Percentiles rank a stretch among this genome's conserved stretches.
These are phyloP conservation scores for Microbotryum saponariae DNA, from an alignment of 1,284 basidiomycete genomes.

Conservation along the genomic window DNA sequence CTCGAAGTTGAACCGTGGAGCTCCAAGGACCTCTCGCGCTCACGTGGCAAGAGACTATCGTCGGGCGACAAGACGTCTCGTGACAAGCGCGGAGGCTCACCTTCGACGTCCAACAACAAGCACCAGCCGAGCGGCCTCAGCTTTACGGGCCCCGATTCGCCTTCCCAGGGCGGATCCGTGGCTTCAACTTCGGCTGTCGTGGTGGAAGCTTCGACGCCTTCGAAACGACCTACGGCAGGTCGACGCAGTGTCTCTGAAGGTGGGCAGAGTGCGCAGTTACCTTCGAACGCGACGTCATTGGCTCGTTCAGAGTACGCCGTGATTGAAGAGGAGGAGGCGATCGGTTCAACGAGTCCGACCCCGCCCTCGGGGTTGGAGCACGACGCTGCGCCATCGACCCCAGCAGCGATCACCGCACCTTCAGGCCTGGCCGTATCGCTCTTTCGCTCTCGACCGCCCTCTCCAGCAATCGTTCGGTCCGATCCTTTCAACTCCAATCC, in stretches of 20 bases:
- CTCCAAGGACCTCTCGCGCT: conserved; percentile 24
- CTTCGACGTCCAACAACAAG: too few species aligned
- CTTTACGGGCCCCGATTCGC: too few species aligned
- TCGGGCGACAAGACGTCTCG: conserved; percentile 3
- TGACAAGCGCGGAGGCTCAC: too few species aligned
- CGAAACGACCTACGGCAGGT: neutral
- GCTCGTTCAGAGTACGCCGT: conserved; percentile 16
- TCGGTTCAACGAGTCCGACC: conserved; percentile 1
- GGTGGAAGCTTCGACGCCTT: conserved; percentile 13
- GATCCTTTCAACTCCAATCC: conserved; percentile 13
- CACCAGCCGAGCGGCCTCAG: too few species aligned
- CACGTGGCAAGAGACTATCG: conserved; percentile 16
- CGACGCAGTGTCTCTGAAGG: conserved; percentile 19
- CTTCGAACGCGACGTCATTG: conserved; percentile 4
- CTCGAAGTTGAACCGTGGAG: conserved; percentile 33
- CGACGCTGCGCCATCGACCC: neutral
- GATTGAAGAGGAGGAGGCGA: conserved; percentile 18
- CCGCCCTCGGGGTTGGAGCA: conserved; percentile 4
- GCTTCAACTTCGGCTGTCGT: conserved; percentile 17
- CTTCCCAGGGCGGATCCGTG: too few species aligned
- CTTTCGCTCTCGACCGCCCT: conserved; percentile 8
- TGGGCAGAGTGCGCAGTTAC: neutral
- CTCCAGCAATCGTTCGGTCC: neutral
- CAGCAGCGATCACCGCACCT: neutral
- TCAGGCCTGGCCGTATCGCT: conserved; percentile 14